Percentiles rank a stretch among this genome's conserved stretches.
These are phyloP conservation scores for Lentithecium fluviatile DNA, from an alignment of 495 filamentous ascomycete species.

Conservation along the genomic window DNA sequence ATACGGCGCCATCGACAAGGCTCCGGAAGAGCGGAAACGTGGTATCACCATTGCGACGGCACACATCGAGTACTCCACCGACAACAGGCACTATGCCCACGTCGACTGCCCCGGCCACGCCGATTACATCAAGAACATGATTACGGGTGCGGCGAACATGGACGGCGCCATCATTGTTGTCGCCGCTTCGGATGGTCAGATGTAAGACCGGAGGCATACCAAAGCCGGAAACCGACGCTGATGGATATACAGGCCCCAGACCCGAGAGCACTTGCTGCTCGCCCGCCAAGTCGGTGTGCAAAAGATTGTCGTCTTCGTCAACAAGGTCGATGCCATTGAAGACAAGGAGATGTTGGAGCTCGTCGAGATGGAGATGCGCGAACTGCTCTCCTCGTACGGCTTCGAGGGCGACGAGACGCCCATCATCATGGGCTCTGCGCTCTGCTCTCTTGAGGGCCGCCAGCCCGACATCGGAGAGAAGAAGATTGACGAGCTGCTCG, in stretches of 20 bases:
- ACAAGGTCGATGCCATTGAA: constrained; percentile 96
- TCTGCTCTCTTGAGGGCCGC: constrained; percentile 88
- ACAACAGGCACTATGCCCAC: constrained; percentile 92
- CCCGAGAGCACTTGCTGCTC: constrained; percentile 94
- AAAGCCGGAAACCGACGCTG: constrained; percentile 28
- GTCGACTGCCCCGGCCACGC: constrained; percentile 99
- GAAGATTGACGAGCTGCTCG: constrained; percentile 84
- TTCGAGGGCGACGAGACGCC: constrained; percentile 98
- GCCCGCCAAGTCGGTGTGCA: constrained; percentile 97
- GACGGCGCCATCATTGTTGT: constrained; percentile 98
- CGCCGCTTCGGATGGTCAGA: constrained; percentile 97
- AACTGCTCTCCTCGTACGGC: constrained; percentile 84
- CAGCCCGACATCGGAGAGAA: constrained; percentile 80
- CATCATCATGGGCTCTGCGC: constrained; percentile 91
- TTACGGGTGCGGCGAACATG: constrained; percentile 96
- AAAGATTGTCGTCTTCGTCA: constrained; percentile 97
- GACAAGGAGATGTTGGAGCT: constrained; percentile 99
- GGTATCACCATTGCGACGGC: constrained; percentile 98
- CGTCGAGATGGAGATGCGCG: constrained; percentile 99
- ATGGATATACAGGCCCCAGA: constrained; percentile 72
- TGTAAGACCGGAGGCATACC: constrained; percentile 53
- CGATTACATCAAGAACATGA: constrained; percentile 99
- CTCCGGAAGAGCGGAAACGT: constrained; percentile 97
- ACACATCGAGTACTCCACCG: constrained; percentile 96
- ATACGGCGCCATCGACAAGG: constrained; percentile 97